Base-by-base conservation (phyloP, 441 rosid genomes). In the Hura crepitans region DNA sequence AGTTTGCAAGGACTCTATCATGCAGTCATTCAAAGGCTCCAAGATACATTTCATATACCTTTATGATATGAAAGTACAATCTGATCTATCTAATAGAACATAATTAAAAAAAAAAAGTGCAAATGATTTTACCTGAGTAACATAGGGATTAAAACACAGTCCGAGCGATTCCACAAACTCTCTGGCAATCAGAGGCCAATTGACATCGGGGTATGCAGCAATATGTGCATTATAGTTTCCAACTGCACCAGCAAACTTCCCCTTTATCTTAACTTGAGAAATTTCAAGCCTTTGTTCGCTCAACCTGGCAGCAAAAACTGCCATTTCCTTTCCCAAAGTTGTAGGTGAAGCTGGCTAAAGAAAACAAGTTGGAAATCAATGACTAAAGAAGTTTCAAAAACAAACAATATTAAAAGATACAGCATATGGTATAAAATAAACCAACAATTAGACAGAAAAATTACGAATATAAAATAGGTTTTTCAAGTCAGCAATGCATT, bases 211-310 rank as follows among this genome's bases (percentile, higher is more conserved):
- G 84, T 95, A 92, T 30, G 97, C 98, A 67, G 84, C 81, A 23
- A 95, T 72, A 75, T 95, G 98, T 28, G 98, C 96, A 75, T 91
- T 95, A 79, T 91, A 91, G 69, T 92, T 95, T 58, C 99, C 99
- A 77, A 92, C 95, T 57, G 98, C 96, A 81, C 99, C 99, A 47
- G 95, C 96, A 84, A 91, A 91, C 81, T 95, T 95, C 57, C 98
- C 99, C 83, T 85, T 89, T 37, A 95, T 81, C 82, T 84, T 83
- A 54, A 85, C 92, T 72, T 84, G 86, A 64, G 91, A 80, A 81
- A 92, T 85, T 73, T 83, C 85, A 60, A 77, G 80, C 81, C 85
- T 85, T 86, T 87, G 96, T 81, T 87, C 85, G 62, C 91, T 85
- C 81, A 95, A 80, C 79, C 98, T 85, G 65, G 84, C 86, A 63